Conservation (phyloP, 108 stramenopile genomes). For the Schizochytrium sp. region DNA sequence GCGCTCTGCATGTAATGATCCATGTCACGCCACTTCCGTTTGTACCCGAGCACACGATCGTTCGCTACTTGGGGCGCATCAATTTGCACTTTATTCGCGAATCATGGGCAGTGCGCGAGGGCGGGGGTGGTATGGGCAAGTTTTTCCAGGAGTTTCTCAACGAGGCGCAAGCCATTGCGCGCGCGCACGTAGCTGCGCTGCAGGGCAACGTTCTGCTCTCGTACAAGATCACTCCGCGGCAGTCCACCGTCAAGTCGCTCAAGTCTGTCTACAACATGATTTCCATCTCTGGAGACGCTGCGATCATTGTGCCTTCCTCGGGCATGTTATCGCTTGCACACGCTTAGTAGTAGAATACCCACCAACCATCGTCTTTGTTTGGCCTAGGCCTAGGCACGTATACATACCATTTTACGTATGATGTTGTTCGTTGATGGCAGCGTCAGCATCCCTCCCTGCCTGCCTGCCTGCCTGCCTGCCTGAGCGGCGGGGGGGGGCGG, state of each 20-base stretch:
- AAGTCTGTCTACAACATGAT: constrained; percentile 18
- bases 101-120: constrained; percentile 35
- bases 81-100: constrained; percentile 83
- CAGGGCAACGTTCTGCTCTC: constrained; percentile 82
- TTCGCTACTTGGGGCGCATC: constrained; percentile 60
- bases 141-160: constrained; percentile 74
- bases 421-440: too few relatives aligned
- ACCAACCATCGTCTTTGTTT: too few relatives aligned
- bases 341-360: too few relatives aligned
- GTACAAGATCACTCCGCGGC: constrained; percentile 42
- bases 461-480: too few relatives aligned
- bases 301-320: background rate
- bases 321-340: too few relatives aligned
- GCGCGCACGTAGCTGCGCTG: constrained; percentile 72
- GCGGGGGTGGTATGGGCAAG: constrained; percentile 58
- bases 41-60: background rate
- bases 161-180: constrained; percentile 77
- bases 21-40: background rate
- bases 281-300: constrained; percentile 18
- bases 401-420: too few relatives aligned
- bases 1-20: background rate
- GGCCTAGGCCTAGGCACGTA: too few relatives aligned
- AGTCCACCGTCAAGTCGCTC: background rate
- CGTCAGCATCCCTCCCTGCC: too few relatives aligned
- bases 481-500: too few relatives aligned